Base-by-base conservation (phyloP, 495 filamentous ascomycete species). In the Pyronema domesticum region DNA sequence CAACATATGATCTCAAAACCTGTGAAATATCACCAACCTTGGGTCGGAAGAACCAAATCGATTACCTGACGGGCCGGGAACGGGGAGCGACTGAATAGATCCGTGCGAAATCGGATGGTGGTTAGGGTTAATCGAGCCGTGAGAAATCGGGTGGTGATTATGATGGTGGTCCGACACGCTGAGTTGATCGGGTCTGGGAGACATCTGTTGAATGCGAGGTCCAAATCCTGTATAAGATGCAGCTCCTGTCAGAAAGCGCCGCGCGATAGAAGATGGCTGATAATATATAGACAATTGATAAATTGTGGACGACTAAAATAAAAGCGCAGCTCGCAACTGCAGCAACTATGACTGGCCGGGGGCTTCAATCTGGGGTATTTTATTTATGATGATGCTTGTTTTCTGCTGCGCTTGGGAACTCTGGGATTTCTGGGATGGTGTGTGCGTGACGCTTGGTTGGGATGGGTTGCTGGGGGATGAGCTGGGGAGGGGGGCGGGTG, bases 11-110 rank as follows among this genome's bases (percentile, higher is more conserved):
- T 5, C 23, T 5, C 23, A 30, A 30, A 30, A 30, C 23, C 1
- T 30, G 5, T 30, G 23, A 30, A 30, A 30, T 30, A 30, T 30
- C 23, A 30, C 23, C 23, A 30, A 30, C 23, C 23, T 30, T 30
- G 23, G 23, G 23, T 30, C 23, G 23, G 61, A 59, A 54, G 61
- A 54, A 51, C 61, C 46, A 62, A 63, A 64, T 57, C 61, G 61
- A 58, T 55, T 64, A 49, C 55, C 60, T 47, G 46, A 60, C 37
- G 60, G 52, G 55, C 57, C 57, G 60, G 61, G 61, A 60, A 63
- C 56, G 61, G 61, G 61, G 48, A 63, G 61, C 60, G 61, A 63
- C 61, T 64, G 61, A 58, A 64, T 64, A 57, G 61, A 63, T 45
- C 55, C 52, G 60, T 63, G 61, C 19, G 61, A 59, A 55, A 60